Evolutionary conservation across 441 rosid species (phyloP), one percentile per base, ranked within the genome.

Genomic region (Populus hybrid): DNA sequence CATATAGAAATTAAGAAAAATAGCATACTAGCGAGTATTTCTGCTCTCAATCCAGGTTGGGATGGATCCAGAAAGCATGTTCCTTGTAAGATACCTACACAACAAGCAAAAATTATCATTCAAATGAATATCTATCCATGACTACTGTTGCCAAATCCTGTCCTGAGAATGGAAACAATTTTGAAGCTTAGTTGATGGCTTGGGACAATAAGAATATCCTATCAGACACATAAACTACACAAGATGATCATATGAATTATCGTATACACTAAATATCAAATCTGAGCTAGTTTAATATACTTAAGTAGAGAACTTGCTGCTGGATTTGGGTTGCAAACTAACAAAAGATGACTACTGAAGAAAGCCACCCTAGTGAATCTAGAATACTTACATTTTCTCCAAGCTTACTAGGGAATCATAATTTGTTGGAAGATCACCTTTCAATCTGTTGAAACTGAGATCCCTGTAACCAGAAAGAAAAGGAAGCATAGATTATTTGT

Each of bases 381-480:
- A 32, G 21, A 23, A 71, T 53, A 26, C 86, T 86, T 79, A 86
- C 87, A 82, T 71, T 65, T 77, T 78, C 14, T 32, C 75, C 72
- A 81, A 70, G 8, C 4, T 35, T 38, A 10, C 46, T 24, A 84
- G 74, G 21, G 70, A 73, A 57, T 79, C 77, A 67, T 75, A 70
- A 78, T 81, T 71, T 65, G 81, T 70, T 11, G 83, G 34, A 80
- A 83, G 72, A 30, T 32, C 72, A 61, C 85, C 88, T 59, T 74
- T 79, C 76, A 85, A 75, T 77, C 75, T 80, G 73, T 87, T 87
- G 85, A 81, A 87, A 81, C 84, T 85, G 80, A 87, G 86, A 80
- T 87, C 89, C 73, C 89, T 87, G 81, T 8, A 59, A 59, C 24
- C 24, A n/a, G 21, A n/a, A 59, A 59, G 10, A 59, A 59, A n/a